Base-by-base conservation (phyloP, 2,329 filamentous ascomycete species). In the Exutisphaerella laricina region DNA sequence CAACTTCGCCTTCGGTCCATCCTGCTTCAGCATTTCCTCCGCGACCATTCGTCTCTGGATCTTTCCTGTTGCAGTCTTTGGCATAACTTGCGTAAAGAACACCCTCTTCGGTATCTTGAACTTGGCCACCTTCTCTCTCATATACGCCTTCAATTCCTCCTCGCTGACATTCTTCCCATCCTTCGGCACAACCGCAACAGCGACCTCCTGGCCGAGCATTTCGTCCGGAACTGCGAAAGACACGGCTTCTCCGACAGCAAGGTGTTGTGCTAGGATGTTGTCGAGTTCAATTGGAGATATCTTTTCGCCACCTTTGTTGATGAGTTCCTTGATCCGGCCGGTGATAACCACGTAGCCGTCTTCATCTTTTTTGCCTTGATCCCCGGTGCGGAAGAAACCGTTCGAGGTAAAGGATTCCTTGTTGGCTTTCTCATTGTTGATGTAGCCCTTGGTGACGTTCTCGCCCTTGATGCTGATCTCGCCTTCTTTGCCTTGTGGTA, bases 321-420 rank as follows among this genome's bases (percentile, higher is more conserved):
- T 94, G 39, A 94, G 73, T 67, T 94, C 88, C 73, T 94, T 94
- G 69, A 94, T 94, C 40, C 88, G 76, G n/a, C 88, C 88, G 0
- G 88, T 94, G 66, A 94, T 90, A 59, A 85, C 75, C 8, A 94
- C 70, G 61, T 92, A 94, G 46, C 86, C 85, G 54, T 92, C 85
- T 45, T 78, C 69, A 58, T 94, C 87, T 61, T 79, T 75, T 67
- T 84, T 85, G 37, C 88, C 88, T 65, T 94, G 86, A 60, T 94
- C 88, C 4, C 88, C 88, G 0, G 88, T 94, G 55, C 87, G 78
- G 77, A 94, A 94, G 70, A 86, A 94, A 7, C 85, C 84, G n/a
- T 72, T 72, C 51, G 77, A 72, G 20, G 84, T 84, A 66, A 87
- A 92, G 0, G 84, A 80, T 5, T 80, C 74, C 21, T 75, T 75